These are phyloP conservation scores for Teratosphaeriaceae sp. DNA, from an alignment of 2,329 filamentous ascomycete genomes.

Conservation along the genomic window DNA sequence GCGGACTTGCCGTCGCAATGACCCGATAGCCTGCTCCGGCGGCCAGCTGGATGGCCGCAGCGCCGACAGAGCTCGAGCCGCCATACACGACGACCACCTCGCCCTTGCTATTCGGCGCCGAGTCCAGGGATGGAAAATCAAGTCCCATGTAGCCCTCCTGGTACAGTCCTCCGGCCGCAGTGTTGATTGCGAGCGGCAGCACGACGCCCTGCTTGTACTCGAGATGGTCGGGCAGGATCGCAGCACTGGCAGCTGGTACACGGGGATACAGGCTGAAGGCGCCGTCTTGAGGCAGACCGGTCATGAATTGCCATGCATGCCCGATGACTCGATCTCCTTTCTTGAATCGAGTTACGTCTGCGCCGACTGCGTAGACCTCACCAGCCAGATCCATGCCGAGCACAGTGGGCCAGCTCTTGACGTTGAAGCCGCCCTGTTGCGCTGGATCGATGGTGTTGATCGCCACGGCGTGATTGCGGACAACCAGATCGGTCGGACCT, in stretches of 20 bases:
- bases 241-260: constrained; percentile 24
- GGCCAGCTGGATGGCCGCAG: constrained; percentile 29
- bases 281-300: constrained; percentile 12
- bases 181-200: constrained; percentile 39
- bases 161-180: constrained; percentile 38
- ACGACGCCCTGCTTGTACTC: constrained; percentile 35
- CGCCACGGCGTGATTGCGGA: constrained; percentile 31
- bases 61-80: constrained; percentile 30
- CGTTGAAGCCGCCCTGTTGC: constrained; percentile 26
- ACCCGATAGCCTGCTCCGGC: constrained; percentile 29
- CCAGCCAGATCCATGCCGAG: constrained; percentile 34
- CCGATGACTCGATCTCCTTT: constrained; percentile 31
- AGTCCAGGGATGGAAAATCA: constrained; percentile 29
- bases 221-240: constrained; percentile 34
- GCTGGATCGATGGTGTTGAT: constrained; percentile 35
- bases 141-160: constrained; percentile 30
- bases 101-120: constrained; percentile 28
- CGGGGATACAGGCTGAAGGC: constrained; percentile 31
- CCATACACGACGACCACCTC: constrained; percentile 32
- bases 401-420: constrained; percentile 29
- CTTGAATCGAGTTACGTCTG: constrained; percentile 27
- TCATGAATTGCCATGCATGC: constrained; percentile 13
- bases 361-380: constrained; percentile 30
- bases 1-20: constrained; percentile 25
- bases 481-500: constrained; percentile 26